Base-by-base conservation (phyloP, 257 asterid genomes). In the Apocynum venetum region DNA sequence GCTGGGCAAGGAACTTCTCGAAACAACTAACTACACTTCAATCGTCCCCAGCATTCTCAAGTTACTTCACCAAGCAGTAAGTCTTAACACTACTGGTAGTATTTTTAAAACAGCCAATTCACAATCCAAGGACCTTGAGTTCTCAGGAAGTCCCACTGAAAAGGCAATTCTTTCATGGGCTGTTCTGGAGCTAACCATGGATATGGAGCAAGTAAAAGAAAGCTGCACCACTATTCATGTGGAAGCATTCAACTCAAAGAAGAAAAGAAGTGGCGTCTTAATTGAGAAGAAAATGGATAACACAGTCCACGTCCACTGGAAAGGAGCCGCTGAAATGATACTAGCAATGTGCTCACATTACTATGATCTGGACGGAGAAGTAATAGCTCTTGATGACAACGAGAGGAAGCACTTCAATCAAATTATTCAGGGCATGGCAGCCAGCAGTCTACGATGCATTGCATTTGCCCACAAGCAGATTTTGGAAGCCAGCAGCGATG, bases 121-220 rank as follows among this genome's bases (percentile, higher is more conserved):
- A 64, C 14, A 2, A 61, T 36, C 78, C 25, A 70, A 76, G 72
- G 83, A 68, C 64, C 60, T 82, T 0, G 94, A 92, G 59, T 89
- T 87, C 85, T 89, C 96, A 0, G 97, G 98, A n/a, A 89, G 93
- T 77, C 98, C 98, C 0, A 93, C 98, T 11, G 98, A 93, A 71
- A 90, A 93, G 81, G 97, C 98, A 6, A 85, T 93, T 36, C 88
- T 93, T n/a, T 85, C 88, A 0, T 93, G 98, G 98, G 96, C 89
- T 3, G 90, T 86, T n/a, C 25, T 4, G 48, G 87, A 86, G 31
- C 8, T 93, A 76, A 41, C 82, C 43, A 87, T 89, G 93, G 94
- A 89, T 69, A 83, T 84, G 87, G 92, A 93, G 56, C 83, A 76
- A 15, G 79, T 88, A 35, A 84, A 80, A 19, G 63, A 78, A 35